Base-by-base conservation (phyloP, 2,329 filamentous ascomycete species). In the Colletotrichum shisoi region DNA sequence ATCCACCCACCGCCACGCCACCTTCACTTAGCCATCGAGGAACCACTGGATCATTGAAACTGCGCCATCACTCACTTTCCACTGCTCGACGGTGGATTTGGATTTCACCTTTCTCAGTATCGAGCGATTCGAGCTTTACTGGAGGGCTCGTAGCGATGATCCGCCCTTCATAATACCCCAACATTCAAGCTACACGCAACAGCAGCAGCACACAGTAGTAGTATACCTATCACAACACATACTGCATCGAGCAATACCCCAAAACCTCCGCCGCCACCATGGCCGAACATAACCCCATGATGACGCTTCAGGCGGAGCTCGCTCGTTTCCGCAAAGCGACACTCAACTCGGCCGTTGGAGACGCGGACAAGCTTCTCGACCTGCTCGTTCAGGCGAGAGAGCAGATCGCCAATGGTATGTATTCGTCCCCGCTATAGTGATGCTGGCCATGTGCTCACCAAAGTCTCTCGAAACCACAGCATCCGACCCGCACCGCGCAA, bases 361-460 rank as follows among this genome's bases (percentile, higher is more conserved):
- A 96, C 83, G 91, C 96, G 19, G 93, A 98, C 76, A 86, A 87
- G 67, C 90, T 94, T 45, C 93, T 99, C 71, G 87, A 93, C 69
- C 79, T 92, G 64, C 87, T 99, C 34, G 85, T 87, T 70, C 83
- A 84, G 54, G 92, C 94, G 45, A 86, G 93, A 63, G 88, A 92
- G 70, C 83, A 87, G 71, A 90, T 97, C 67, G 89, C 89, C 70
- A 81, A 84, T 72, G 89, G 93, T 93, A 78, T 68, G 80, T 74
- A 34, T 39, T 46, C 42, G 60, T 46, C 31, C 67, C 49, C 57
- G 51, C 56, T 57, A 52, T 66, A 34, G 1, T 56, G 53, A 21
- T 40, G 48, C 42, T 44, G 54, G 19, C 71, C 65, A 44, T 63
- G 40, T 65, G 63, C 66, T 67, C 49, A 68, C 58, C 17, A n/a